These are phyloP conservation scores for Kokia cookei DNA, from an alignment of 441 rosid genomes.

Conservation along the genomic window DNA sequence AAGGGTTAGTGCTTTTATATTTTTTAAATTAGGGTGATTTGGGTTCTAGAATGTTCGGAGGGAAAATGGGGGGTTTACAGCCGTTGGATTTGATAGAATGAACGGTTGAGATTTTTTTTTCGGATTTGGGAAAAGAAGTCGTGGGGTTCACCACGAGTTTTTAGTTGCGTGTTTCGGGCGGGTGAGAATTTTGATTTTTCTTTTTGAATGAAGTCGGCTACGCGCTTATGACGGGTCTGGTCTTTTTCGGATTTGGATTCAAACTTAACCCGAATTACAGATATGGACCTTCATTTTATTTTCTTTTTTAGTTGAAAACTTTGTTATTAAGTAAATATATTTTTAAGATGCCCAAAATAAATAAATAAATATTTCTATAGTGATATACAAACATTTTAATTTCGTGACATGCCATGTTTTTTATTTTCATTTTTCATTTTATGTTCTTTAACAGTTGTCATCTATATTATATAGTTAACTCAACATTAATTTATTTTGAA, in stretches of 20 bases:
- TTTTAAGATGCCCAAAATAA: no score
- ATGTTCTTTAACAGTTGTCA: no score
- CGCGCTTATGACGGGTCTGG: not conserved
- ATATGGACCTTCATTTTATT: not conserved
- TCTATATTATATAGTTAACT: no score
- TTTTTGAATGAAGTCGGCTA: not conserved
- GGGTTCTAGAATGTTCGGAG: slow-evolving; percentile 32
- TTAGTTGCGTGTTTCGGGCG: not conserved
- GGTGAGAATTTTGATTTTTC: not conserved
- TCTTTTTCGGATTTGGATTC: not conserved
- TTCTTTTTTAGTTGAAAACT: no score
- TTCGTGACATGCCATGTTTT: no score
- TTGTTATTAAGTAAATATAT: no score
- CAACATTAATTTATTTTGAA: no score
- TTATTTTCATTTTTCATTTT: no score
- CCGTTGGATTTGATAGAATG: slow-evolving; percentile 8
- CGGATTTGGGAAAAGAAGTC: not conserved
- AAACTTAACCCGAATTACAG: not conserved
- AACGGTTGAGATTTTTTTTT: slow-evolving; percentile 10
- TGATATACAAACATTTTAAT: no score
- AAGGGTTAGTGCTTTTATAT: not conserved
- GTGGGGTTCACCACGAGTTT: not conserved
- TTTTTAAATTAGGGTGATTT: not conserved
- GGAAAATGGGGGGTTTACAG: not conserved
- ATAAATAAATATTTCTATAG: no score